A percentile compares a stretch with the other conserved stretches of the same genome.
Conservation (phyloP, 164 flowering plant species). For the Dillenia turbinata region DNA sequence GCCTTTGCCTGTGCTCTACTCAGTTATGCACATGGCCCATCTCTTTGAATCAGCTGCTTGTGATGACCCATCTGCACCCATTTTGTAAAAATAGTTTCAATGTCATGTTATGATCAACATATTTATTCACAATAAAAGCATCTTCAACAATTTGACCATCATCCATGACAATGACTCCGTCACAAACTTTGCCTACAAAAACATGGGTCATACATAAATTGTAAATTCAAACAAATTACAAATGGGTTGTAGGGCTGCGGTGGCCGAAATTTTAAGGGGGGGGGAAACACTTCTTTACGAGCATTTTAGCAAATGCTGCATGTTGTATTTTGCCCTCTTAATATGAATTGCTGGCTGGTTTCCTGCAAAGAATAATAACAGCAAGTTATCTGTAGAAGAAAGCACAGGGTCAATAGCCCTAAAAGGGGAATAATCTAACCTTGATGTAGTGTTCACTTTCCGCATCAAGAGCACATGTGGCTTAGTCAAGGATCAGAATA, state of each 20-base stretch:
- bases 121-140: too few relatives aligned
- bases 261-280: too few relatives aligned
- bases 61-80: slow-evolving; percentile 70
- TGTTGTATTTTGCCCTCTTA: too few relatives aligned
- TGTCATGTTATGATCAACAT: too few relatives aligned
- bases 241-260: too few relatives aligned
- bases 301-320: too few relatives aligned
- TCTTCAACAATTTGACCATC: slow-evolving; percentile 75
- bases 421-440: slow-evolving; percentile 26
- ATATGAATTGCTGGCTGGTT: slow-evolving; percentile 1
- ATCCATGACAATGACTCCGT: slow-evolving; percentile 81
- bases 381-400: background rate
- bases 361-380: slow-evolving; percentile 40
- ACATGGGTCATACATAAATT: background rate
- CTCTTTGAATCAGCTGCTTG: slow-evolving; percentile 58
- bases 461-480: slow-evolving; percentile 94
- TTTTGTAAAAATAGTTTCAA: background rate
- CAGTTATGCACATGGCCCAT: slow-evolving; percentile 74
- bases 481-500: slow-evolving; percentile 92
- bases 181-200: slow-evolving; percentile 80
- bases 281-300: too few relatives aligned
- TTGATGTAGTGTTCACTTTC: slow-evolving; percentile 90
- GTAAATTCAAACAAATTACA: too few relatives aligned
- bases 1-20: slow-evolving; percentile 74
- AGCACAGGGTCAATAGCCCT: background rate